These are phyloP conservation scores for Cyberlindnera euphorbiiphila DNA, from an alignment of 805 yeast species.

Conservation along the genomic window DNA sequence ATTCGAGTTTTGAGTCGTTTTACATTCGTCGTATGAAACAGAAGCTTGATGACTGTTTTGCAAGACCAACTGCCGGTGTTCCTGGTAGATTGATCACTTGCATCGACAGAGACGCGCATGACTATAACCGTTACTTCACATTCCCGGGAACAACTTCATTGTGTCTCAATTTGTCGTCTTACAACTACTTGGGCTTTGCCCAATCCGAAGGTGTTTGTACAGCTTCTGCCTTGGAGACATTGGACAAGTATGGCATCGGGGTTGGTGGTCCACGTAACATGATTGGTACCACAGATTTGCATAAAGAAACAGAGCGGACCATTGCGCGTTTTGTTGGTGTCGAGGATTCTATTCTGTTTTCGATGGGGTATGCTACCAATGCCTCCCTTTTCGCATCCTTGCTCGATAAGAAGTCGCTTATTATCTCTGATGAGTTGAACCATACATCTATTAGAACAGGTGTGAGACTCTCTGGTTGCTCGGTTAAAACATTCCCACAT, in stretches of 20 bases:
- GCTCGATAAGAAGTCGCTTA: slow-evolving; percentile 82
- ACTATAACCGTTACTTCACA: slow-evolving; percentile 59
- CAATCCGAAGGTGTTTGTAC: slow-evolving; percentile 93
- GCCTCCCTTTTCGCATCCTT: slow-evolving; percentile 81
- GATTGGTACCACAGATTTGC: slow-evolving; percentile 76
- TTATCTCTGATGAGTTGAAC: slow-evolving; percentile 90
- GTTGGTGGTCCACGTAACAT: slow-evolving; percentile 73
- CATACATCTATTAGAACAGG: slow-evolving; percentile 97
- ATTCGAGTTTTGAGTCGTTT: slow-evolving; percentile 88
- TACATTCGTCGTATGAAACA: slow-evolving; percentile 88
- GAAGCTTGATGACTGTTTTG: slow-evolving; percentile 91
- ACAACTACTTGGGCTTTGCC: slow-evolving; percentile 95
- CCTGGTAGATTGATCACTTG: slow-evolving; percentile 91
- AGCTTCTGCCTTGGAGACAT: slow-evolving; percentile 59
- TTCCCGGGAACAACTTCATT: slow-evolving; percentile 74
- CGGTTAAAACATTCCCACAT: slow-evolving; percentile 87
- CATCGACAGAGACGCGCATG: slow-evolving; percentile 70
- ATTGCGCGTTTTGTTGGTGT: slow-evolving; percentile 87
- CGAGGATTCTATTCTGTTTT: slow-evolving; percentile 79
- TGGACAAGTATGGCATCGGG: slow-evolving; percentile 71
- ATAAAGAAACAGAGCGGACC: slow-evolving; percentile 64
- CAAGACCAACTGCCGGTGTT: slow-evolving; percentile 94
- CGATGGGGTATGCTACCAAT: slow-evolving; percentile 96
- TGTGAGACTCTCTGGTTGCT: slow-evolving; percentile 86
- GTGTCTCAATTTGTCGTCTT: slow-evolving; percentile 83